Percentiles rank a stretch among this genome's conserved stretches.
These are phyloP conservation scores for Rhynchospora breviuscula DNA, from an alignment of 176 grass and related monocot species.

Conservation along the genomic window DNA sequence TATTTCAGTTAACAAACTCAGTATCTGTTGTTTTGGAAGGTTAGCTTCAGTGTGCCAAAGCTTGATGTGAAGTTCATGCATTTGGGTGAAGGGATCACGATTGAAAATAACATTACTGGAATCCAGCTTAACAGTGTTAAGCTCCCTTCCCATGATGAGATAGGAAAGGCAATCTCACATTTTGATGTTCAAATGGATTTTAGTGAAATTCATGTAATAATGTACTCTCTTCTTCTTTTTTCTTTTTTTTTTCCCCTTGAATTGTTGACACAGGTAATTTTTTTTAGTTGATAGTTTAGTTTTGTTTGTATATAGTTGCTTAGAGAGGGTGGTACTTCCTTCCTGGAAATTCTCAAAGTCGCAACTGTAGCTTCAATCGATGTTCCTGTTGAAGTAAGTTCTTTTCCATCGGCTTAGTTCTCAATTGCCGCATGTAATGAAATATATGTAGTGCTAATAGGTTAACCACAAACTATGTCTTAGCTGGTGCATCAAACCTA, in stretches of 20 bases:
- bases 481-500: background rate
- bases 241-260: constrained; percentile 12
- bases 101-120: constrained; percentile 85
- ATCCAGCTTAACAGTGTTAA: constrained; percentile 73
- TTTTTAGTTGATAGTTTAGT: constrained; percentile 24
- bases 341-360: constrained; percentile 97
- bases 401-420: background rate
- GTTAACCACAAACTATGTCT: background rate
- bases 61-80: constrained; percentile 95
- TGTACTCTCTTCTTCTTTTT: background rate
- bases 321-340: constrained; percentile 65
- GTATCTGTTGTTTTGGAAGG: constrained; percentile 96
- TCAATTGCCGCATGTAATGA: background rate
- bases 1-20: constrained; percentile 46
- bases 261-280: background rate
- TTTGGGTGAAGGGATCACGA: constrained; percentile 60
- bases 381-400: constrained; percentile 80
- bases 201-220: constrained; percentile 87
- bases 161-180: constrained; percentile 67
- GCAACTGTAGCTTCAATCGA: constrained; percentile 61
- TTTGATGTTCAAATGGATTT: constrained; percentile 95
- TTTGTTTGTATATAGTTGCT: constrained; percentile 50
- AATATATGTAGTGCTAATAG: background rate
- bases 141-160: constrained; percentile 56
- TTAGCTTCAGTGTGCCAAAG: constrained; percentile 99